Evolutionary conservation across 805 yeast species (phyloP).

Genomic region (Candida montana): DNA sequence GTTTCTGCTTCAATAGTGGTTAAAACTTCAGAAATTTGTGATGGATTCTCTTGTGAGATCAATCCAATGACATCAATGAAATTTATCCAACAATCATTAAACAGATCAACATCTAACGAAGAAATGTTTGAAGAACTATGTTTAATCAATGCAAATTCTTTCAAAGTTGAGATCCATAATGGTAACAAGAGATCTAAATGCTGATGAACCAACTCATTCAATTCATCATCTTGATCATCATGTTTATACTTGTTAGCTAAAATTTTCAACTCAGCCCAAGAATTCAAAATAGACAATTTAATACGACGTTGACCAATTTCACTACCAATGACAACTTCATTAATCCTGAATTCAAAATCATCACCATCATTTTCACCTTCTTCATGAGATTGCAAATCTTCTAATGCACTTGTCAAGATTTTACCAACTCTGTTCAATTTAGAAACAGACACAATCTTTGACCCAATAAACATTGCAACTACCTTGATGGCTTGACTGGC

Average conservation of each 20-base stretch:
- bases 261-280: slow-evolving; percentile 64
- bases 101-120: slow-evolving; percentile 36
- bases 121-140: slow-evolving; percentile 21
- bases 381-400: slow-evolving; percentile 36
- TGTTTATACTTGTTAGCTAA: slow-evolving; percentile 18
- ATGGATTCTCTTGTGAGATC: slow-evolving; percentile 47
- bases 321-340: slow-evolving; percentile 46
- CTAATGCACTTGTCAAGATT: slow-evolving; percentile 61
- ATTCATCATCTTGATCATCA: slow-evolving; percentile 32
- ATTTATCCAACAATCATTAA: slow-evolving; percentile 66
- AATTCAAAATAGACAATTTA: slow-evolving; percentile 55
- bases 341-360: slow-evolving; percentile 40
- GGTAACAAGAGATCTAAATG: slow-evolving; percentile 61
- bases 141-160: slow-evolving; percentile 65
- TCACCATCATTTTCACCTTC: slow-evolving; percentile 14
- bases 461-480: slow-evolving; percentile 67
- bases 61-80: slow-evolving; percentile 71
- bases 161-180: slow-evolving; percentile 70
- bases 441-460: slow-evolving; percentile 46
- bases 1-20: slow-evolving; percentile 50
- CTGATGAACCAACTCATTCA: slow-evolving; percentile 46
- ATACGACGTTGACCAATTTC: slow-evolving; percentile 40
- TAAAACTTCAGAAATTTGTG: slow-evolving; percentile 41
- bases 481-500: slow-evolving; percentile 76
- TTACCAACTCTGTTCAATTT: slow-evolving; percentile 53